Evolutionary conservation across 306 rosid genomes (phyloP).

Genomic region (Carpinus fangiana): DNA sequence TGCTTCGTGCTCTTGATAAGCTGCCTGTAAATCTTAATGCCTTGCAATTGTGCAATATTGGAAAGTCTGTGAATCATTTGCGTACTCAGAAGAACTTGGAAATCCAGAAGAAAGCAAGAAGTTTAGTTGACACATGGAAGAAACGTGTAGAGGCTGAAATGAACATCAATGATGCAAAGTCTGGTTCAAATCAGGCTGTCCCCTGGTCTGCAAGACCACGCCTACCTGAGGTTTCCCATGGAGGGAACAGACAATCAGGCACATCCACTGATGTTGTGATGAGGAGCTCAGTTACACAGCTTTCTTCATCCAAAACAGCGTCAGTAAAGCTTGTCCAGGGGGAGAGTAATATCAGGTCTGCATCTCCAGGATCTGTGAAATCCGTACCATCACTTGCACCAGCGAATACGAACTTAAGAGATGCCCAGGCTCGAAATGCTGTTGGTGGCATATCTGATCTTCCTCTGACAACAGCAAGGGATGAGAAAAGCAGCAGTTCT

Average conservation of each 20-base stretch:
- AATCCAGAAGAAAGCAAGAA: conserved; percentile 79
- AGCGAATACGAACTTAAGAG: conserved; percentile 38
- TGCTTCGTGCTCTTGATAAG: conserved; percentile 80
- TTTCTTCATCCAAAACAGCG: conserved; percentile 51
- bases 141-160: conserved; percentile 92
- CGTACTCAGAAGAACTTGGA: conserved; percentile 72
- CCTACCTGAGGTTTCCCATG: conserved; percentile 59
- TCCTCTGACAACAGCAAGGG: conserved; percentile 66
- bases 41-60: conserved; percentile 62
- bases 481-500: conserved; percentile 85
- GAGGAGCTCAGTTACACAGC: conserved; percentile 59
- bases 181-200: conserved; percentile 58
- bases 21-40: conserved; percentile 82
- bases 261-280: conserved; percentile 58
- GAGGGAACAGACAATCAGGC: conserved; percentile 55
- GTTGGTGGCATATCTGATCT: conserved; percentile 53
- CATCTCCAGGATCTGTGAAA: conserved; percentile 47
- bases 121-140: conserved; percentile 88
- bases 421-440: conserved; percentile 39
- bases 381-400: conserved; percentile 42
- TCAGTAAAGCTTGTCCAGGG: conserved; percentile 54
- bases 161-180: conserved; percentile 64
- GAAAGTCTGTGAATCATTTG: conserved; percentile 84
- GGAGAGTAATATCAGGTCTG: conserved; percentile 52
- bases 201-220: conserved; percentile 58